These are phyloP conservation scores for Knoxia roxburghii DNA, from an alignment of 257 asterid genomes.

Conservation along the genomic window DNA sequence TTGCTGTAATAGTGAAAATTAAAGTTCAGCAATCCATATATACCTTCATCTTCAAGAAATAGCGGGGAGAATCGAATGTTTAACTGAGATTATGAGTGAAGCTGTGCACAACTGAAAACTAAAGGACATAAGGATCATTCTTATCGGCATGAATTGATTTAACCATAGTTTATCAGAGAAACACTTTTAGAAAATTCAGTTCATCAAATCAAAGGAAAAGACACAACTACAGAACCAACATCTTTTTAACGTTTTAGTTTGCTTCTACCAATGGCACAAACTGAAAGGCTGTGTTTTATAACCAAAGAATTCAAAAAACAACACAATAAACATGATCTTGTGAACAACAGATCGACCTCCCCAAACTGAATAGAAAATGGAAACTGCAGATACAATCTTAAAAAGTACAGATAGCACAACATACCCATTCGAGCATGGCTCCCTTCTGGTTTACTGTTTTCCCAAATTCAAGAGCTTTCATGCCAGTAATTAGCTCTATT, in stretches of 20 bases:
- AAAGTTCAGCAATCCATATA: too few species aligned
- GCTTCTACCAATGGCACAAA: background rate
- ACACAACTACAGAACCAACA: background rate
- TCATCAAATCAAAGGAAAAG: background rate
- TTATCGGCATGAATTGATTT: background rate
- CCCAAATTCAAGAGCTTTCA: constrained; percentile 86
- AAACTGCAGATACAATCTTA: background rate
- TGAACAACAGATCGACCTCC: background rate
- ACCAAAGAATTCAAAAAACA: background rate
- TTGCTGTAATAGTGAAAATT: too few species aligned
- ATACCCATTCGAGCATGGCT: constrained; percentile 87
- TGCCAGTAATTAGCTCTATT: constrained; percentile 88
- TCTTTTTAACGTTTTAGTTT: too few species aligned
- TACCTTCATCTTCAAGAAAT: too few species aligned
- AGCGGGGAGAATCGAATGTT: too few species aligned
- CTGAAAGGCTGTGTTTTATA: background rate
- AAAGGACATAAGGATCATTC: background rate
- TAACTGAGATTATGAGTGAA: too few species aligned
- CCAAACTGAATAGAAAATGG: background rate
- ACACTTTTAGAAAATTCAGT: background rate
- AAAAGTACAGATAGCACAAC: background rate
- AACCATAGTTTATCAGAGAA: background rate
- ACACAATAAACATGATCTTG: too few species aligned
- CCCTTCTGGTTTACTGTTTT: constrained; percentile 81
- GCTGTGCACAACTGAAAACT: background rate